Percentiles rank a stretch among this genome's conserved stretches.
Conservation (phyloP, 2,329 filamentous ascomycete species). For the Xylariaceae sp. region DNA sequence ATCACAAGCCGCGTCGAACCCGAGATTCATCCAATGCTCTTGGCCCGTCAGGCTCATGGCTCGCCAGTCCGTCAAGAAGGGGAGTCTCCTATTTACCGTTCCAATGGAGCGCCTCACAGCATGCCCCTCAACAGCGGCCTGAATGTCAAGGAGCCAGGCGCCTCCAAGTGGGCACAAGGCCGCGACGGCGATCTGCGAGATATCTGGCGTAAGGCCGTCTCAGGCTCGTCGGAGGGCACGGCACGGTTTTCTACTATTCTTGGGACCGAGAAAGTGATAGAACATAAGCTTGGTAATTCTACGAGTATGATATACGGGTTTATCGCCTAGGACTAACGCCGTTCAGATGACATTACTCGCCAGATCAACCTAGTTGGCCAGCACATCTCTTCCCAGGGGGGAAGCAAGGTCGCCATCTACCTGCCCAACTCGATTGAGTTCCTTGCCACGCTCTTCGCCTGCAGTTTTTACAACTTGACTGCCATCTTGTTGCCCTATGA, state of each 20-base stretch:
- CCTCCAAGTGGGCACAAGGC: conserved; percentile 76
- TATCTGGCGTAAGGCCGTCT: conserved; percentile 72
- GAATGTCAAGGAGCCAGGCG: conserved; percentile 73
- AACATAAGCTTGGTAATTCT: conserved; percentile 58
- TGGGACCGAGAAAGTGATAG: conserved; percentile 67
- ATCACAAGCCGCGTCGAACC: conserved; percentile 70
- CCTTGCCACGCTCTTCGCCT: conserved; percentile 75
- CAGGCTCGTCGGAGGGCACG: conserved; percentile 58
- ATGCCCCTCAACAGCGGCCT: conserved; percentile 73
- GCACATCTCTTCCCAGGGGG: conserved; percentile 65
- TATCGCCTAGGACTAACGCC: conserved; percentile 17
- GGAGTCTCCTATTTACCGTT: conserved; percentile 80
- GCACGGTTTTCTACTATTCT: conserved; percentile 74
- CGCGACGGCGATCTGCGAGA: conserved; percentile 87
- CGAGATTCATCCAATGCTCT: conserved; percentile 85
- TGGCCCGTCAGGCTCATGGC: conserved; percentile 75
- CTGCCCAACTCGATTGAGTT: conserved; percentile 91
- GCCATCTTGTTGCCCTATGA: conserved; percentile 83
- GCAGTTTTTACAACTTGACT: conserved; percentile 81
- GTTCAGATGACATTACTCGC: conserved; percentile 64
- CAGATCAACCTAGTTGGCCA: conserved; percentile 85
- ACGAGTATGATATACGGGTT: conserved; percentile 1
- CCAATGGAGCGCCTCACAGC: conserved; percentile 78
- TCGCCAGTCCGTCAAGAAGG: conserved; percentile 76
- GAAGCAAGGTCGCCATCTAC: conserved; percentile 78